Evolutionary conservation across 2,329 filamentous ascomycete genomes (phyloP).

Genomic region (Aschersonia sp.): DNA sequence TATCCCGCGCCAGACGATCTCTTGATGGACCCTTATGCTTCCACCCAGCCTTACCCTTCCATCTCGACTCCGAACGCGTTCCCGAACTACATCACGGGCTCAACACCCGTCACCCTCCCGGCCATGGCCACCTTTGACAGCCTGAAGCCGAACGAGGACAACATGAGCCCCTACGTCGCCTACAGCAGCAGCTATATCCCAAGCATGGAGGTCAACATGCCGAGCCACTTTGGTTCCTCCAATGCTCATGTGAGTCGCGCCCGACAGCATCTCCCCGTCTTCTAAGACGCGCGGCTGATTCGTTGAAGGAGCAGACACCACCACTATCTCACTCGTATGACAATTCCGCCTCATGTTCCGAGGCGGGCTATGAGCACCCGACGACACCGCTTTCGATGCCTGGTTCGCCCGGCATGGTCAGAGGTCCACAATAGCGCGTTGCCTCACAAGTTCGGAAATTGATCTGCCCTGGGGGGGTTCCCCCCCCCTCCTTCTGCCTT

Average conservation of each 20-base stretch:
- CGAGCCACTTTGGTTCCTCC: conserved; percentile 50
- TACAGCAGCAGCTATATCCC: conserved; percentile 54
- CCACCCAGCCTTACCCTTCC: conserved; percentile 33
- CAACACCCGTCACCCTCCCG: conserved; percentile 45
- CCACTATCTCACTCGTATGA: conserved; percentile 63
- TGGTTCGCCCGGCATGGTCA: conserved; percentile 43
- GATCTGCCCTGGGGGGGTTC: no score
- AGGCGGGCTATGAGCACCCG: conserved; percentile 49
- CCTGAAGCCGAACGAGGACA: conserved; percentile 35
- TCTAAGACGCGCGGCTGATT: conserved; percentile 33
- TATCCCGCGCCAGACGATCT: conserved; percentile 54
- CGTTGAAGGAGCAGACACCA: conserved; percentile 54
- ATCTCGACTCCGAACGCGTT: conserved; percentile 38
- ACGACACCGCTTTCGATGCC: conserved; percentile 63
- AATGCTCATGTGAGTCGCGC: conserved; percentile 59
- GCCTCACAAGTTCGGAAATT: not conserved
- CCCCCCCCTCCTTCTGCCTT: no score
- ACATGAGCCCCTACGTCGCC: conserved; percentile 51
- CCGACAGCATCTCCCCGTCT: conserved; percentile 23
- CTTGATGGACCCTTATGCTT: conserved; percentile 43
- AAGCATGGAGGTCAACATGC: conserved; percentile 46
- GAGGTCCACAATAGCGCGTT: conserved; percentile 6
- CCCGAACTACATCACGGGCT: conserved; percentile 37
- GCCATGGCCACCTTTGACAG: conserved; percentile 52
- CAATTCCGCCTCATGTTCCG: conserved; percentile 48